Evolutionary conservation across 139 green algal genomes (phyloP).

Genomic region (Volvox africanus): DNA sequence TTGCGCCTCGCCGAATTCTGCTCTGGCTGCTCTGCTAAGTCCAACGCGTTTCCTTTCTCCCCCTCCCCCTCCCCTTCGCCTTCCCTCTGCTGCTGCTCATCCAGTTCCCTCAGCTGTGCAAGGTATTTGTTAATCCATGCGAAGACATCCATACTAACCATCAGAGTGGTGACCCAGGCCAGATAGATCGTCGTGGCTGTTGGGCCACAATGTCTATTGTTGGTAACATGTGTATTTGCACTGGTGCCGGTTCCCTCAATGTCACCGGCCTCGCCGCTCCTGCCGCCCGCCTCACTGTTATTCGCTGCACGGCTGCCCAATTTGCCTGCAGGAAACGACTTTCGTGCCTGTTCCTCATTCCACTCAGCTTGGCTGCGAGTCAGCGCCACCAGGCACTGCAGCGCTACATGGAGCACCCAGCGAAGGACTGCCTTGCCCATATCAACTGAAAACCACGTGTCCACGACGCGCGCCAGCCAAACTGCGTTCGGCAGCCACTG

Average conservation of each 20-base stretch:
- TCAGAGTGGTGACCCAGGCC: neutral
- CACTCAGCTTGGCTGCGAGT: neutral
- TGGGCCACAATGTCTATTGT: neutral
- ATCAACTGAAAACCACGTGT: neutral
- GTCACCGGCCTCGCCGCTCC: neutral
- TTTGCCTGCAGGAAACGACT: neutral
- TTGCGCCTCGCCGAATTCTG: neutral
- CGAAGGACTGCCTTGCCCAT: neutral
- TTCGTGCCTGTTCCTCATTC: neutral
- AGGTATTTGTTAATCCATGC: neutral
- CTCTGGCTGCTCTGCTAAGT: neutral
- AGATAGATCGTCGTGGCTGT: neutral
- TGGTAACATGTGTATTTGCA: neutral
- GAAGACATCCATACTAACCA: neutral
- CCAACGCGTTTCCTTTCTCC: neutral
- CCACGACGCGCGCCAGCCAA: neutral
- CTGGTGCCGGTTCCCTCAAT: neutral
- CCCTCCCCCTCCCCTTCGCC: neutral
- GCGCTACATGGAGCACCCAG: neutral
- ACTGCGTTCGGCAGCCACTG: neutral
- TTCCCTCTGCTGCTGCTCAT: neutral
- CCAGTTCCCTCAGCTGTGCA: neutral
- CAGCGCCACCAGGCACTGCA: neutral
- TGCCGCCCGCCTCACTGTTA: neutral
- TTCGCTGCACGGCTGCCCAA: neutral